These are phyloP conservation scores for Acrodontium crateriforme DNA, from an alignment of 2,329 filamentous ascomycete genomes.

Conservation along the genomic window DNA sequence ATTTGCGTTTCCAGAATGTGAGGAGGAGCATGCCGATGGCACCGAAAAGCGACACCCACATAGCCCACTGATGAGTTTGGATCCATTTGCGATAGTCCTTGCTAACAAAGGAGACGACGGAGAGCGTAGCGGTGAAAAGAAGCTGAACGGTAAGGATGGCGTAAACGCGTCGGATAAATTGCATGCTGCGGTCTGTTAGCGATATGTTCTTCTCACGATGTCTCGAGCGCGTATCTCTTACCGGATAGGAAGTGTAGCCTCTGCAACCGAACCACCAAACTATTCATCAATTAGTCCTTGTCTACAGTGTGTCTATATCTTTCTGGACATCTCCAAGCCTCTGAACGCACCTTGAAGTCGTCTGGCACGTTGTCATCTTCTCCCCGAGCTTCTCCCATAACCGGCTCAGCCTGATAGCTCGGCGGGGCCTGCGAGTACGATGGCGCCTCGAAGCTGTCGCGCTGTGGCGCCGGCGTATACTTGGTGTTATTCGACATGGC, in stretches of 20 bases:
- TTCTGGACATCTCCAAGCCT: background rate
- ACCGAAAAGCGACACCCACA: slow-evolving; percentile 77
- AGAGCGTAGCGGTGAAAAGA: slow-evolving; percentile 66
- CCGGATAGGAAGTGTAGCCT: slow-evolving; percentile 87
- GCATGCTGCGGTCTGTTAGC: slow-evolving; percentile 43
- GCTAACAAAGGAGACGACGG: slow-evolving; percentile 76
- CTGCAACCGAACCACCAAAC: slow-evolving; percentile 87
- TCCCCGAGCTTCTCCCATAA: slow-evolving; percentile 52
- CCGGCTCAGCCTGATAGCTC: slow-evolving; percentile 55
- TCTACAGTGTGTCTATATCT: background rate
- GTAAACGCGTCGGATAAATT: slow-evolving; percentile 75
- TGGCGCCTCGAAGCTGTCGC: slow-evolving; percentile 77
- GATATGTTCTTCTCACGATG: background rate
- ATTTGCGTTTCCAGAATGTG: slow-evolving; percentile 57
- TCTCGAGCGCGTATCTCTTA: background rate
- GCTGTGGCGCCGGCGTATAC: slow-evolving; percentile 70
- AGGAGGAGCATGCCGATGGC: slow-evolving; percentile 72
- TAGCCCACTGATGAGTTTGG: slow-evolving; percentile 65
- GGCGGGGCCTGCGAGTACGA: slow-evolving; percentile 56
- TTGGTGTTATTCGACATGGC: slow-evolving; percentile 71
- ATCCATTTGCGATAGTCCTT: slow-evolving; percentile 71
- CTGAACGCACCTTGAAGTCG: slow-evolving; percentile 67
- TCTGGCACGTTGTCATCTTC: slow-evolving; percentile 89
- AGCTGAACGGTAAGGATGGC: slow-evolving; percentile 94
- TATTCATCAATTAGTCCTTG: slow-evolving; percentile 21